Percentiles rank a stretch among this genome's conserved stretches.
Conservation (phyloP, 2,329 filamentous ascomycete species). For the Diaporthe amygdali region DNA sequence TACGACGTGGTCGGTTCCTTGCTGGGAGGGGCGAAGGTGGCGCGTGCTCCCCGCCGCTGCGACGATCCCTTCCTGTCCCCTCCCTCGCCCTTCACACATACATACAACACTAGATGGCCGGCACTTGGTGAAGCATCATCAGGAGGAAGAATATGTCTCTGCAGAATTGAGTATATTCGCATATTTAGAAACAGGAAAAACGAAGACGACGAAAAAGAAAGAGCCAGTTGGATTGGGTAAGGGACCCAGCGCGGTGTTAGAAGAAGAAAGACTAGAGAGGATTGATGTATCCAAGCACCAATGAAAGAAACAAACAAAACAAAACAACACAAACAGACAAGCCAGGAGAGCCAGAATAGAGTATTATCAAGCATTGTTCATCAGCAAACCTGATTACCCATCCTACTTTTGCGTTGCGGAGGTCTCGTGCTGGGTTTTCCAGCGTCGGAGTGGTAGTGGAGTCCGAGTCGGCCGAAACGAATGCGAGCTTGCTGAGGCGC, state of each 20-base stretch:
- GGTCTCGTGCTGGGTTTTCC: neutral
- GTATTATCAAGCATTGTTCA: neutral
- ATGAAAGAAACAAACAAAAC: neutral
- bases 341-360: neutral
- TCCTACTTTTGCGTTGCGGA: neutral
- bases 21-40: neutral
- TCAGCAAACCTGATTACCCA: neutral
- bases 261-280: neutral
- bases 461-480: neutral
- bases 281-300: neutral
- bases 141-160: neutral
- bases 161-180: neutral
- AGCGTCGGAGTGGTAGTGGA: neutral
- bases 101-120: neutral
- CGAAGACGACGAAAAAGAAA: neutral
- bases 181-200: neutral
- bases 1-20: conserved; percentile 2
- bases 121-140: neutral
- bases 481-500: neutral
- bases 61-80: neutral
- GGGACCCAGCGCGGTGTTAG: neutral
- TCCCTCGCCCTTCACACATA: neutral
- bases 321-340: neutral
- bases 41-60: neutral
- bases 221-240: neutral